phyloP scores from a whole-genome alignment of 768 basidiomycete genomes.

The Tylopilus rubrobrunneus region DNA sequence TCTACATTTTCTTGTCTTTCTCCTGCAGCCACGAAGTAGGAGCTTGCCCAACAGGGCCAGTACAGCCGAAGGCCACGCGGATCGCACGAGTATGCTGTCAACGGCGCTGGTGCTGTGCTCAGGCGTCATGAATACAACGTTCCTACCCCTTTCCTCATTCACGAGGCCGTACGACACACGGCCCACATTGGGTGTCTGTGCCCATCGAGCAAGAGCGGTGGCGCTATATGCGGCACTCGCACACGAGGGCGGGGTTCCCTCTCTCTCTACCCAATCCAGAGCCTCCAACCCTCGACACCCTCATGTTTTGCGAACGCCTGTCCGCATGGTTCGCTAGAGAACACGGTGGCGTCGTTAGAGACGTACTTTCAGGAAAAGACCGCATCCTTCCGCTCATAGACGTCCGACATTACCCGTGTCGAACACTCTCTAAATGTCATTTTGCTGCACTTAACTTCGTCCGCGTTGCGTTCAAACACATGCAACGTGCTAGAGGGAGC shows the following conservation, averaged over 20 bases:
- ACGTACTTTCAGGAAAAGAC: conserved; percentile 32
- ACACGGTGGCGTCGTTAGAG: conserved; percentile 9
- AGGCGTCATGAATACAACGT: conserved; percentile 17
- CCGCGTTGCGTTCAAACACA: conserved; percentile 40
- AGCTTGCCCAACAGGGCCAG: background rate
- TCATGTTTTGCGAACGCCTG: conserved; percentile 16
- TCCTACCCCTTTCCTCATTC: conserved; percentile 2
- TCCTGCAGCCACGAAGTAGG: background rate
- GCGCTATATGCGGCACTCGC: conserved; percentile 15
- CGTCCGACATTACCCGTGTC: conserved; percentile 44
- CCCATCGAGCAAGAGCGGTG: conserved; percentile 2
- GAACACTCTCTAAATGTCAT: conserved; percentile 46
- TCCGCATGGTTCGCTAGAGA: conserved; percentile 11
- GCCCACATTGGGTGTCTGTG: background rate
- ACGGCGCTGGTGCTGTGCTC: conserved; percentile 4
- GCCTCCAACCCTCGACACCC: background rate
- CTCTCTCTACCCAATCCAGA: background rate
- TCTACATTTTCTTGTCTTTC: background rate
- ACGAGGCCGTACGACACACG: conserved; percentile 9
- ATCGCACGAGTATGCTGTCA: background rate
- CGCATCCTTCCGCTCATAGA: conserved; percentile 43
- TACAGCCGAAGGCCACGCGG: background rate
- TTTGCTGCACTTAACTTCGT: conserved; percentile 63
- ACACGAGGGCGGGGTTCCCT: background rate
- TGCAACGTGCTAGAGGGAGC: conserved; percentile 3